Base-by-base conservation (phyloP, 768 basidiomycete species). In the Amanita phalloides region DNA sequence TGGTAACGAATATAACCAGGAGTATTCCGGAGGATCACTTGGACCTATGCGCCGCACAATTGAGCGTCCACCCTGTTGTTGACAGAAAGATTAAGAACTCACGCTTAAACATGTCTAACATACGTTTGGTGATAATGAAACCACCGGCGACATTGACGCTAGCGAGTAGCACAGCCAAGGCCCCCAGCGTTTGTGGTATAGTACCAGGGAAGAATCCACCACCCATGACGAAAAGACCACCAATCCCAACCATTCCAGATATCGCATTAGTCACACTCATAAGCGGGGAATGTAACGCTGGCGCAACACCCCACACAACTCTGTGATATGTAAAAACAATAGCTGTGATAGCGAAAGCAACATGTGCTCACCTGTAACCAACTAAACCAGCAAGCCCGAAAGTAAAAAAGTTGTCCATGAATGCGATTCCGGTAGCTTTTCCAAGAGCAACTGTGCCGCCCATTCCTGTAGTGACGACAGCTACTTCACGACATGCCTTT, bases 91-190 rank as follows among this genome's bases (percentile, higher is more conserved):
- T 26, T 44, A 23, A 42, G 3, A 7, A 48, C 75, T 55, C 64
- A 86, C 90, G 82, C 68, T 86, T 88, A 66, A 93, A 93, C 84
- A 93, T 90, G 61, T 92, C 88, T 54, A 93, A 70, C 90, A 93
- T 93, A 39, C 90, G 82, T 65, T 90, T 90, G 21, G 89, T 91
- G 59, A 92, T 84, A 36, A 90, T 82, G 59, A 91, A 92, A 41
- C 90, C 90, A 48, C 90, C 90, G 33, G 86, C 80, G 49, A 93
- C 89, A 60, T 93, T 93, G 54, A 93, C 78, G 53, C 86, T 87
- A 21, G 90, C 90, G 30, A 93, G 69, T 47, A 93, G 76, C n/a
- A 93, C 90, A 11, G 90, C 87, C 11, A 84, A 54, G 3, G 90
- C 87, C 53, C 89, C 90, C 11, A 93, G 71, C 10, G 71, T 69